Percentiles rank a stretch among this genome's conserved stretches.
These are phyloP conservation scores for Aspergillus incahuasiensis DNA, from an alignment of 495 filamentous ascomycete genomes.

Conservation along the genomic window DNA sequence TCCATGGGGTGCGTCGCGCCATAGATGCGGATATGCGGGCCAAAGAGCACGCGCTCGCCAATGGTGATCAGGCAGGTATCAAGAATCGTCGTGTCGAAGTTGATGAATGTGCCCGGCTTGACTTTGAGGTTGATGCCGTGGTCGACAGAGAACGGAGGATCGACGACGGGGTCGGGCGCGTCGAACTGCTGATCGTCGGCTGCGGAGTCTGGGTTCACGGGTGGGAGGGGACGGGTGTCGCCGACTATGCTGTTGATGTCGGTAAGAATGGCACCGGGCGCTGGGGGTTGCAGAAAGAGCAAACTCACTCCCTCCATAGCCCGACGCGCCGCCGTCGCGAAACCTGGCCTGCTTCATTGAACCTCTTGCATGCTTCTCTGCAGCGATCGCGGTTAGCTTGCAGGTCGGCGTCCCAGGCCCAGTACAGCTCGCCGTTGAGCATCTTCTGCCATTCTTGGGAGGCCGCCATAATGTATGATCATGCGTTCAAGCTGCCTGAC, in stretches of 20 bases:
- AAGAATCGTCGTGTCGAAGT: conserved; percentile 67
- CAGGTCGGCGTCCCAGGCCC: conserved; percentile 50
- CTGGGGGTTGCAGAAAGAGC: not conserved
- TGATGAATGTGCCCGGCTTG: conserved; percentile 63
- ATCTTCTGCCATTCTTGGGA: conserved; percentile 37
- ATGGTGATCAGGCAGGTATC: conserved; percentile 74
- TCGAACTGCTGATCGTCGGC: conserved; percentile 55
- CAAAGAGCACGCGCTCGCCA: conserved; percentile 71
- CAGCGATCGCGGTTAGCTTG: conserved; percentile 54
- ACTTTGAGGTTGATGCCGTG: conserved; percentile 69
- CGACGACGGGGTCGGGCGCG: conserved; percentile 57
- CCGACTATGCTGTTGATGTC: conserved; percentile 47
- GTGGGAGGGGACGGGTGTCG: conserved; percentile 58
- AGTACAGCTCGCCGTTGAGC: conserved; percentile 37
- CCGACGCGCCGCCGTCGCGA: conserved; percentile 53
- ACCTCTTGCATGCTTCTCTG: conserved; percentile 51
- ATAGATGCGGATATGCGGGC: conserved; percentile 66
- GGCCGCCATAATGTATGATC: conserved; percentile 18
- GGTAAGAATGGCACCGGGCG: not conserved
- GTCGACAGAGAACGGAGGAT: conserved; percentile 65
- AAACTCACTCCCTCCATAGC: conserved; percentile 65
- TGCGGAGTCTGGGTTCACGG: conserved; percentile 42
- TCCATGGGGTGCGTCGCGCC: conserved; percentile 69
- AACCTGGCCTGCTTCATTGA: conserved; percentile 53
- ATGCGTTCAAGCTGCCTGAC: not conserved